Evolutionary conservation across 345 rosid genomes (phyloP), one percentile per base, ranked within the genome.

Genomic region (Rhizophora mangle): DNA sequence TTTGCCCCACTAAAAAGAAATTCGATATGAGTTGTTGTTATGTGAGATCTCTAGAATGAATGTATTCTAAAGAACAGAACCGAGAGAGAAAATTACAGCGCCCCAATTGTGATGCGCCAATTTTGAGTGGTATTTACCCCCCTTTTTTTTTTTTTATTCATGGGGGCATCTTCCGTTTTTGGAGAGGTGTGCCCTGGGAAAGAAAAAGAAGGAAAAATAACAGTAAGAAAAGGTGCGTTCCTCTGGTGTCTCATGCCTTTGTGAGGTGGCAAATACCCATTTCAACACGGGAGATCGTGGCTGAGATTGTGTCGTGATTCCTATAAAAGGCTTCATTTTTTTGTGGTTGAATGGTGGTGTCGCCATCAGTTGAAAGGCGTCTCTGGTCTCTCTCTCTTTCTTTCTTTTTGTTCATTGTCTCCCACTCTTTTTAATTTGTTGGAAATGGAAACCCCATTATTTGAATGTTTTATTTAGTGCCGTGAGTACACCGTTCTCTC

Each of bases 181-280:
- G 6, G 66, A 7, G 56, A 24, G 65, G 39, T 36, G 54, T 11
- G 54, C 16, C 63, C 27, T 6, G 0, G 21, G 18, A 43, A 37
- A 43, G 49, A 43, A 43, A 43, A 11, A 3, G 49, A 24, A 19
- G 10, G 29, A 55, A 58, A 56, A 61, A 62, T 29, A 21, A 56
- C 16, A 26, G 37, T 2, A 37, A 18, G 22, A n/a, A 72, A 60
- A 62, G 70, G 82, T 73, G 67, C 68, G 80, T 79, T 77, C 74
- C 62, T 60, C 60, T 27, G 70, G 71, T 30, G 63, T 56, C 29
- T 56, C 24, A 16, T 56, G 60, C 6, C 62, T 72, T 69, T 74
- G 4, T 61, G 76, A 43, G 76, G 83, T 81, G 89, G 76, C 82
- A 46, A 69, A 32, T 32, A 56, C 70, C 60, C 68, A 83, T 75